Conservation (phyloP, 2,329 filamentous ascomycete genomes). For the Cladosporium sp. region DNA sequence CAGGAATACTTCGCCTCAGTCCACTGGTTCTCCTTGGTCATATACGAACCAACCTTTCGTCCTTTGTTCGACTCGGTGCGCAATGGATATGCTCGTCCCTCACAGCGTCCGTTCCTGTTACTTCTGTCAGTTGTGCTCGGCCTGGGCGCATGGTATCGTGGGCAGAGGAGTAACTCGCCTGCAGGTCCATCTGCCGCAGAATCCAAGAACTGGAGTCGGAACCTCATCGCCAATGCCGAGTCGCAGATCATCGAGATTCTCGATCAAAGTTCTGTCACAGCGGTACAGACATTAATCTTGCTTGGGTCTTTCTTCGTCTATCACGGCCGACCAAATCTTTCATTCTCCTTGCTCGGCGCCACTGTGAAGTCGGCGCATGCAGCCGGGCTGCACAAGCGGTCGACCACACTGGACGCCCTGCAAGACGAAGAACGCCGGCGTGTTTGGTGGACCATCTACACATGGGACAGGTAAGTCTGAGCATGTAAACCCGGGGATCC, state of each 20-base stretch:
- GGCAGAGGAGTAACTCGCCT: conserved; percentile 19
- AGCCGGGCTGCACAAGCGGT: conserved; percentile 32
- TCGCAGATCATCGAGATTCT: conserved; percentile 38
- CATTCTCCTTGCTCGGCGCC: conserved; percentile 37
- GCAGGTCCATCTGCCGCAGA: conserved; percentile 13
- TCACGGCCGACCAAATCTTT: conserved; percentile 39
- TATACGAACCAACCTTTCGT: conserved; percentile 41
- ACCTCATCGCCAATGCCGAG: conserved; percentile 29
- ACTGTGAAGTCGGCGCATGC: conserved; percentile 37
- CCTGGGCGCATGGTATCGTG: conserved; percentile 39
- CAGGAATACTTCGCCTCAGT: conserved; percentile 41
- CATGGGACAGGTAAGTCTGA: conserved; percentile 34
- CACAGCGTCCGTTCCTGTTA: conserved; percentile 36
- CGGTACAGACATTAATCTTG: conserved; percentile 37
- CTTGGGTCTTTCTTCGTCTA: conserved; percentile 41
- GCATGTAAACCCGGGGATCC: too few relatives aligned
- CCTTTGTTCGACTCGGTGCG: conserved; percentile 29
- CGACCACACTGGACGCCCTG: conserved; percentile 19
- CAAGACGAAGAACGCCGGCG: conserved; percentile 36
- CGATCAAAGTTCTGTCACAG: conserved; percentile 36
- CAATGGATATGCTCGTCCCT: conserved; percentile 32
- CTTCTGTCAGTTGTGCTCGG: conserved; percentile 36
- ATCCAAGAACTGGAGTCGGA: conserved; percentile 18
- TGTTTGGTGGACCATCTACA: conserved; percentile 42
- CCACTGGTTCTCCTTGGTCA: conserved; percentile 44